Conservation (phyloP, 1,284 basidiomycete genomes). For the Malassezia pachydermatis region DNA sequence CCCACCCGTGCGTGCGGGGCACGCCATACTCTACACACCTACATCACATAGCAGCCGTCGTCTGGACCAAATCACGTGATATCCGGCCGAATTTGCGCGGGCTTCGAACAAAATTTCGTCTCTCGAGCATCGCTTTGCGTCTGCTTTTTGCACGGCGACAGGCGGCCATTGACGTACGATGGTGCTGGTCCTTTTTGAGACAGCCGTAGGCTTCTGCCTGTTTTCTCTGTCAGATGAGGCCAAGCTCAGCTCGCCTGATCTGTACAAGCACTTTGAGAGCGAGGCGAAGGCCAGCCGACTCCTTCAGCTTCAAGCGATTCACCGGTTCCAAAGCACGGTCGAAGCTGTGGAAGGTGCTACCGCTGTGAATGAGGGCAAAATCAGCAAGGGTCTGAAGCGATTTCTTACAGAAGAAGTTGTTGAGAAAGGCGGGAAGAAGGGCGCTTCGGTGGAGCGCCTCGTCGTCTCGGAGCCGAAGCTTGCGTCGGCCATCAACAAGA, state of each 20-base stretch:
- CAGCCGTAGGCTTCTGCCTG: slow-evolving; percentile 70
- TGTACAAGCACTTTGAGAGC: slow-evolving; percentile 84
- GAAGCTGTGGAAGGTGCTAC: slow-evolving; percentile 98
- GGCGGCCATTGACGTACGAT: slow-evolving; percentile 17
- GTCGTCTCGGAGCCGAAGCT: slow-evolving; percentile 83
- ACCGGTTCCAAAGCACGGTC: slow-evolving; percentile 91
- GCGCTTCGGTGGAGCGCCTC: slow-evolving; percentile 63
- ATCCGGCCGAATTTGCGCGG: slow-evolving; percentile 5
- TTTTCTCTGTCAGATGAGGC: slow-evolving; percentile 89
- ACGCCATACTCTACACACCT: too few species aligned
- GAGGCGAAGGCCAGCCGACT: slow-evolving; percentile 77
- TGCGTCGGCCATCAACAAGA: slow-evolving; percentile 69
- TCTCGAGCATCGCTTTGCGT: too few species aligned
- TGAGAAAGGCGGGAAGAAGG: slow-evolving; percentile 55
- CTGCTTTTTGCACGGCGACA: slow-evolving; percentile 9
- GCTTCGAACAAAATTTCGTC: slow-evolving; percentile 14
- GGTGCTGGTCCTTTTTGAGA: slow-evolving; percentile 48
- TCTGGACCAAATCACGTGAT: slow-evolving; percentile 1
- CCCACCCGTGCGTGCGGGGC: too few species aligned
- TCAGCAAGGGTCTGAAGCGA: slow-evolving; percentile 84
- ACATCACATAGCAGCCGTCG: too few species aligned
- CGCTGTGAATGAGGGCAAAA: slow-evolving; percentile 78
- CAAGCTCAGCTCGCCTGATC: slow-evolving; percentile 72
- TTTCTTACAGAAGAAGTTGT: slow-evolving; percentile 81
- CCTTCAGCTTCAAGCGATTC: slow-evolving; percentile 77